Percentiles rank a stretch among this genome's conserved stretches.
phyloP scores from a whole-genome alignment of 331 rosid genomes.

The Pyrus hybrid region DNA sequence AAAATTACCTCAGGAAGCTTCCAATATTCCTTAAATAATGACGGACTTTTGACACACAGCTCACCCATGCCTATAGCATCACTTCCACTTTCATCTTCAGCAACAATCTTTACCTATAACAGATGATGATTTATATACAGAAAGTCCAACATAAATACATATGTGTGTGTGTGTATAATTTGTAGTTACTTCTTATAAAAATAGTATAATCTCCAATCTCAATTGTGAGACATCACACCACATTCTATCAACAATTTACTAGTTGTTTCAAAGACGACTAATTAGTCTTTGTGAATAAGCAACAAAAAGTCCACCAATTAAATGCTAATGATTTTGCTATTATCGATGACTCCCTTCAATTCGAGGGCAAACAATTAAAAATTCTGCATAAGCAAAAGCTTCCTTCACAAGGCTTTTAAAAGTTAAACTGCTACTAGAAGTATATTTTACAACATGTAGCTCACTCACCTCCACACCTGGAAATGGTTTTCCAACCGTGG shows the following conservation, averaged over 20 bases:
- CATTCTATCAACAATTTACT: not conserved
- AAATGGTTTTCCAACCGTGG: slow-evolving; percentile 91
- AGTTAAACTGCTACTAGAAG: not conserved
- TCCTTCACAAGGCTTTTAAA: not conserved
- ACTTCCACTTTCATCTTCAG: slow-evolving; percentile 31
- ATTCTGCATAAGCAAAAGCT: not conserved
- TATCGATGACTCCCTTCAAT: not conserved
- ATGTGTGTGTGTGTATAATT: not conserved
- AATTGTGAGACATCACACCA: not conserved
- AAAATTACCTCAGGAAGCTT: slow-evolving; percentile 73
- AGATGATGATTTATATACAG: not conserved
- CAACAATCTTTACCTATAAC: slow-evolving; percentile 52
- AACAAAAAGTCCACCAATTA: not conserved
- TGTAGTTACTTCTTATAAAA: not conserved
- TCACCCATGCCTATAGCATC: slow-evolving; percentile 43
- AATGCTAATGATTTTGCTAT: not conserved
- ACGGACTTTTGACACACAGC: slow-evolving; percentile 73
- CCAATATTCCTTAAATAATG: slow-evolving; percentile 78
- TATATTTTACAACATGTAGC: not conserved
- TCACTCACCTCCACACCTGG: slow-evolving; percentile 80
- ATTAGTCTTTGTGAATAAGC: not conserved
- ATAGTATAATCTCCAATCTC: not conserved
- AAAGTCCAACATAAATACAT: not conserved
- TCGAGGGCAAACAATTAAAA: not conserved
- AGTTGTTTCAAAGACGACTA: not conserved